Conservation (phyloP, 148 eudicot genomes). For the Silene latifolia region DNA sequence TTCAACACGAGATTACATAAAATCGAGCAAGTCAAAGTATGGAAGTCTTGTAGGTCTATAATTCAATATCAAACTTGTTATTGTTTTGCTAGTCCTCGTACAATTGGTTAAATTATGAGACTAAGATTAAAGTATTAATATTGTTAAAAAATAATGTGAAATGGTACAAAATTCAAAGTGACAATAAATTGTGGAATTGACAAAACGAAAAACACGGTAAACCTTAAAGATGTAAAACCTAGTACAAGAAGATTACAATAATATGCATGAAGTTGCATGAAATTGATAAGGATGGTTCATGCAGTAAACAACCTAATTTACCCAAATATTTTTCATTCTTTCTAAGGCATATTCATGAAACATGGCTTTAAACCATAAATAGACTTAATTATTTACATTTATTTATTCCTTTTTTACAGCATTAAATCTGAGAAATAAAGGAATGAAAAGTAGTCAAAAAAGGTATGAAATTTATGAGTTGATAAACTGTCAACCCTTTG, state of each 20-base stretch:
- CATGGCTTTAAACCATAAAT: conserved; percentile 31
- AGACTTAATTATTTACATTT: background rate
- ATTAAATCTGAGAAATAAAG: conserved; percentile 23
- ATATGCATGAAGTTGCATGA: background rate
- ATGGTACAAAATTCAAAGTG: background rate
- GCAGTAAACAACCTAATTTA: conserved; percentile 19
- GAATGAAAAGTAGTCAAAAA: conserved; percentile 3
- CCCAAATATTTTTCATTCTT: background rate
- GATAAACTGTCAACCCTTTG: conserved; percentile 20
- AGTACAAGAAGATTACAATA: conserved; percentile 9
- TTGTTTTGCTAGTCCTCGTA: too few species aligned
- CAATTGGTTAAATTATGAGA: background rate
- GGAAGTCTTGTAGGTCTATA: background rate
- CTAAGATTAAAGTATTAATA: background rate
- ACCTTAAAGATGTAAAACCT: conserved; percentile 9
- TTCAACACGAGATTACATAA: too few species aligned
- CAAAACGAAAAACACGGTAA: conserved; percentile 12
- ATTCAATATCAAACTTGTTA: too few species aligned
- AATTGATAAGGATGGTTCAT: conserved; percentile 34
- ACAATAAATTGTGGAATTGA: conserved; percentile 12
- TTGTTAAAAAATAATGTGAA: background rate
- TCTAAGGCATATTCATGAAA: conserved; percentile 30
- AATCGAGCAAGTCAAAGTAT: background rate
- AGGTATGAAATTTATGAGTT: conserved; percentile 9
- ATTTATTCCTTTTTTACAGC: background rate